Conservation (phyloP, 78 protist species). For the Polysphondylium violaceum region DNA sequence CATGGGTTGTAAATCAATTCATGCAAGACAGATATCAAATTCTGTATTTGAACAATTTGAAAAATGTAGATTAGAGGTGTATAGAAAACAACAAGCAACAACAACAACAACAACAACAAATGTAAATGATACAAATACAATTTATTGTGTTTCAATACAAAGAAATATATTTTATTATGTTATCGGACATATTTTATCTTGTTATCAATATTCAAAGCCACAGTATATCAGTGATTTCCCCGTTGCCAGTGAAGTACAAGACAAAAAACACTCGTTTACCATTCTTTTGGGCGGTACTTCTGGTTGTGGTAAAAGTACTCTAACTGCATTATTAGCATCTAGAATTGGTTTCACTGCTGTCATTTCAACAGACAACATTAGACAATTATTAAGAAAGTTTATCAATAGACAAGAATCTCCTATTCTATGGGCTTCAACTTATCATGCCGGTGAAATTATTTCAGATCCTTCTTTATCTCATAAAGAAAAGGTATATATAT, state of each 20-base stretch:
- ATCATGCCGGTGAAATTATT: slow-evolving; percentile 80
- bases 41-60: slow-evolving; percentile 62
- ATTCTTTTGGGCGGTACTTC: slow-evolving; percentile 84
- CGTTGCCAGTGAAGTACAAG: slow-evolving; percentile 74
- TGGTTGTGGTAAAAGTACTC: slow-evolving; percentile 88
- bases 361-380: slow-evolving; percentile 85
- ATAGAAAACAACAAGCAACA: background rate
- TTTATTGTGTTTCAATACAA: slow-evolving; percentile 47
- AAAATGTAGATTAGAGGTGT: slow-evolving; percentile 32
- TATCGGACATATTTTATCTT: slow-evolving; percentile 37
- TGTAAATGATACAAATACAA: slow-evolving; percentile 2
- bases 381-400: slow-evolving; percentile 75
- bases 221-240: slow-evolving; percentile 61
- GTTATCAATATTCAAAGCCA: slow-evolving; percentile 73
- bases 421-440: slow-evolving; percentile 75
- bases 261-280: slow-evolving; percentile 65
- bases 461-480: slow-evolving; percentile 52
- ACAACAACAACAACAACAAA: slow-evolving; percentile 16
- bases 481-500: slow-evolving; percentile 54
- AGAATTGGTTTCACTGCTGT: slow-evolving; percentile 84
- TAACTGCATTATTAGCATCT: slow-evolving; percentile 80
- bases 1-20: slow-evolving; percentile 72
- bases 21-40: slow-evolving; percentile 67
- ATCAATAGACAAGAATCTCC: slow-evolving; percentile 65
- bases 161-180: slow-evolving; percentile 49